phyloP scores from a whole-genome alignment of 2,329 filamentous ascomycete species.

The Allantophomopsis cytisporea region DNA sequence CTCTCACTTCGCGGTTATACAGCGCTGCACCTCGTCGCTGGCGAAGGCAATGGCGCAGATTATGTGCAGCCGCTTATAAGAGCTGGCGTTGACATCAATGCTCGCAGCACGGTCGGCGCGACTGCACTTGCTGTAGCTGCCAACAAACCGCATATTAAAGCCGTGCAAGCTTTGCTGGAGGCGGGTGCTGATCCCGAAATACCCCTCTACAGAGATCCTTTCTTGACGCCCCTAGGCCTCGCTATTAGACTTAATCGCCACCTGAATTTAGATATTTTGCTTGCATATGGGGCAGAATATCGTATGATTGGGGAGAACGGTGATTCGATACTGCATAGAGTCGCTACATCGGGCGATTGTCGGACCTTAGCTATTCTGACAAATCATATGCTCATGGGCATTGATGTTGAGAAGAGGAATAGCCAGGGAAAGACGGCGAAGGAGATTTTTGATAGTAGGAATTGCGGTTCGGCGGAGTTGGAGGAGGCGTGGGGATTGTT shows the following conservation, averaged over 20 bases:
- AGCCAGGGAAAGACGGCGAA: not conserved
- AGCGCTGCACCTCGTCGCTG: not conserved
- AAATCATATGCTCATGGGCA: not conserved
- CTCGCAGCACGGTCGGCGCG: not conserved
- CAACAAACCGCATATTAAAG: not conserved
- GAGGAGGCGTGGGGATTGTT: not conserved
- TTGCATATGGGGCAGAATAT: not conserved
- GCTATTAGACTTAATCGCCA: not conserved
- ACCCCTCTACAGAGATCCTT: not conserved
- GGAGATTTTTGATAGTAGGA: not conserved
- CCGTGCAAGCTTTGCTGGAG: not conserved
- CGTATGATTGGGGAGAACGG: not conserved
- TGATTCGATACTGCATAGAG: not conserved
- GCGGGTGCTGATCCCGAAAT: not conserved
- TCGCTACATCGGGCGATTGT: not conserved
- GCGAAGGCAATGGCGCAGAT: not conserved
- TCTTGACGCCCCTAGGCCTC: not conserved
- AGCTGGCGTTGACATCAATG: not conserved
- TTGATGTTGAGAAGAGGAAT: not conserved
- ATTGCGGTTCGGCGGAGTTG: not conserved
- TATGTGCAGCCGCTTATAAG: not conserved
- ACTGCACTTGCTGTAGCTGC: not conserved
- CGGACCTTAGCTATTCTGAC: not conserved
- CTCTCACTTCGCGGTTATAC: not conserved
- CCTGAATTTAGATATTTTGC: not conserved